Evolutionary conservation across 305 asterid species (phyloP).

Genomic region (Fraxinus baroniana): DNA sequence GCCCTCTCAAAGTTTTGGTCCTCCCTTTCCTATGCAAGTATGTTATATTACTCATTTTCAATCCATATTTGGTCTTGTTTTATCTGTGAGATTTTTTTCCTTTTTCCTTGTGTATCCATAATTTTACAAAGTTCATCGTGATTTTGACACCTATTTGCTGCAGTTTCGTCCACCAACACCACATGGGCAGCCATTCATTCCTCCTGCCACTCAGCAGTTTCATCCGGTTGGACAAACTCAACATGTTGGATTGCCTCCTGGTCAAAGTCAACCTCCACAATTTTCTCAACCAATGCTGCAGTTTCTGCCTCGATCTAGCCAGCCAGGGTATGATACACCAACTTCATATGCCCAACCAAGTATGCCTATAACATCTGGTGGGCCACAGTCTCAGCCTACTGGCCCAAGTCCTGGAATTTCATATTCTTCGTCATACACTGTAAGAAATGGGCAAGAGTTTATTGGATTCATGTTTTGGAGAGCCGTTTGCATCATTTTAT

Average conservation of each 20-base stretch:
- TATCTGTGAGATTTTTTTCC: slow-evolving; percentile 1
- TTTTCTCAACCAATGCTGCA: slow-evolving; percentile 79
- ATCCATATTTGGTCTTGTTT: neutral
- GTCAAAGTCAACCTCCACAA: slow-evolving; percentile 64
- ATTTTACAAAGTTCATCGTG: slow-evolving; percentile 19
- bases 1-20: slow-evolving; percentile 62
- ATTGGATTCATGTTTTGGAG: slow-evolving; percentile 6
- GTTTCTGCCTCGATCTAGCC: slow-evolving; percentile 56
- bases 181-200: slow-evolving; percentile 58
- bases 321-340: slow-evolving; percentile 53
- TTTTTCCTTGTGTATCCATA: neutral
- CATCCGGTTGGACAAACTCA: slow-evolving; percentile 62
- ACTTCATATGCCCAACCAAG: slow-evolving; percentile 57
- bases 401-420: slow-evolving; percentile 55
- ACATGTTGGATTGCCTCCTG: slow-evolving; percentile 57
- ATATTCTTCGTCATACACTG: slow-evolving; percentile 65
- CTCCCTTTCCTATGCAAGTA: slow-evolving; percentile 80
- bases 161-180: slow-evolving; percentile 72
- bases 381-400: slow-evolving; percentile 53
- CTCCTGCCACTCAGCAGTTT: slow-evolving; percentile 65
- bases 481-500: slow-evolving; percentile 18
- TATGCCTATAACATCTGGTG: slow-evolving; percentile 52
- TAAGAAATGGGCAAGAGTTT: slow-evolving; percentile 33
- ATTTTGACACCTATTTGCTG: slow-evolving; percentile 25
- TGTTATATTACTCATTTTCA: slow-evolving; percentile 23